Evolutionary conservation across 768 basidiomycete genomes (phyloP), one percentile per base, ranked within the genome.

Genomic region (Asterophora parasitica): DNA sequence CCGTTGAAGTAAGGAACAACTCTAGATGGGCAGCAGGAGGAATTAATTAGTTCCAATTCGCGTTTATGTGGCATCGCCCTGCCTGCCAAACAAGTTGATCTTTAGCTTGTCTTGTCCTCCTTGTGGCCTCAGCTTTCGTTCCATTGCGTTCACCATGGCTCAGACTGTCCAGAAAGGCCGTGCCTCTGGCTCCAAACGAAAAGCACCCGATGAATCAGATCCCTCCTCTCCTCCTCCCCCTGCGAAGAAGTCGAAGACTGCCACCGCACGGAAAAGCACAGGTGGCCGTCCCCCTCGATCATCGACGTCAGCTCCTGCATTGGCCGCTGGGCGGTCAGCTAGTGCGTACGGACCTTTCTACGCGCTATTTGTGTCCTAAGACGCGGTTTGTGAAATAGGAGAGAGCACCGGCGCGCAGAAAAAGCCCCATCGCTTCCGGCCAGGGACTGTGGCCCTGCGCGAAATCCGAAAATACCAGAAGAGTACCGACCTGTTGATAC

Each of bases 381-480:
- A 32, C 13, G 17, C 20, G 20, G 15, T 16, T 23, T 6, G 23
- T 23, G 23, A 3, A 6, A 26, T 30, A 51, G 49, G 17, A 12
- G 17, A 31, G 2, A 28, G 23, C 19, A 19, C 45, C 19, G 27
- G 32, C 10, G 23, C 23, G 23, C 40, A 48, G 58, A 68, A 71
- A 73, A 77, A 79, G 73, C 61, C 75, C 68, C 59, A 76, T 26
- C 68, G 93, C n/a, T 97, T 79, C 68, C 79, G 91, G 51, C 93
- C 93, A 0, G 93, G 93, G 7, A 94, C 91, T 3, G 81, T 88
- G 49, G 93, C 93, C 28, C 70, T 97, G 53, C 80, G 87, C 36
- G 93, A 97, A 70, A 95, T 97, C 43, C 78, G 94, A 58, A 90
- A 87, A 63, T 97, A 96, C 65, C 93, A 97, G 65, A 91, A 89